Evolutionary conservation across 2,329 filamentous ascomycete species (phyloP).

Genomic region (Colletotrichum lini): DNA sequence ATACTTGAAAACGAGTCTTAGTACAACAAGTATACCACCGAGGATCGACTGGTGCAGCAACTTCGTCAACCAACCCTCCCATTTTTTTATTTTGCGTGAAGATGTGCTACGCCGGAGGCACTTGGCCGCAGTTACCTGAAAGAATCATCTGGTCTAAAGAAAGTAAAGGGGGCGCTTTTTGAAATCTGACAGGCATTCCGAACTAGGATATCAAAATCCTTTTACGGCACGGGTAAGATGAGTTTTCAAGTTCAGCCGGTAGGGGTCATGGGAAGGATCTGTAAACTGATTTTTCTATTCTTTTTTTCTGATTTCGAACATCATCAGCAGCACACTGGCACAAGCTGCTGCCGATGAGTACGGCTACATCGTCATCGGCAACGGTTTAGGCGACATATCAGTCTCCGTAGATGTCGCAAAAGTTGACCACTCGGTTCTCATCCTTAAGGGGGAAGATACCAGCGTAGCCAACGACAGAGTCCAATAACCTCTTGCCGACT

Average conservation of each 20-base stretch:
- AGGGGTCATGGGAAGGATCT: not conserved
- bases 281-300: not conserved
- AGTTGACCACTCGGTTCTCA: slow-evolving; percentile 67
- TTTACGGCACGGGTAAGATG: not conserved
- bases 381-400: slow-evolving; percentile 68
- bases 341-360: slow-evolving; percentile 50
- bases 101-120: not conserved
- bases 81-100: not conserved
- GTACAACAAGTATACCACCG: not conserved
- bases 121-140: not conserved
- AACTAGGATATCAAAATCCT: too few relatives aligned
- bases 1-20: not conserved
- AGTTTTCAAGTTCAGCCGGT: not conserved
- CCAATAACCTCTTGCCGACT: slow-evolving; percentile 40
- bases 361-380: slow-evolving; percentile 72
- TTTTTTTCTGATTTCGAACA: not conserved
- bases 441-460: slow-evolving; percentile 69
- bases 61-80: not conserved
- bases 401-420: slow-evolving; percentile 68
- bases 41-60: not conserved
- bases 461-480: slow-evolving; percentile 8
- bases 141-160: not conserved
- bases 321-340: not conserved
- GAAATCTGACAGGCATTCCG: not conserved
- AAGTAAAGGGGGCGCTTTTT: not conserved